Evolutionary conservation across 352 stramenopile species (phyloP).

Genomic region (Pythium brassicae): DNA sequence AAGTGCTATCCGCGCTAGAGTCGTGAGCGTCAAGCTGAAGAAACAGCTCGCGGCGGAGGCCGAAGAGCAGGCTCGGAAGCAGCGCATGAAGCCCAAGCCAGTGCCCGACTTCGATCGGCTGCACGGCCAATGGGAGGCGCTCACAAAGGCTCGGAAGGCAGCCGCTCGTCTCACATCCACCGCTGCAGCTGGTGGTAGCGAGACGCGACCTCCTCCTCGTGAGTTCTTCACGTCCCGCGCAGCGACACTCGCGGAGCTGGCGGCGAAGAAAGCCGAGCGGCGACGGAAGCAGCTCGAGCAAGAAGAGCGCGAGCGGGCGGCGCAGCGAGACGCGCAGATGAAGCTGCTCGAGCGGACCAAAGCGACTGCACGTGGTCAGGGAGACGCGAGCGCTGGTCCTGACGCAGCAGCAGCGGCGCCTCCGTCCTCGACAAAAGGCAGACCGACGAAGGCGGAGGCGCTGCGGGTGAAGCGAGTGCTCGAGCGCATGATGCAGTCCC

Average conservation of each 20-base stretch:
- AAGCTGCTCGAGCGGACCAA: conserved; percentile 27
- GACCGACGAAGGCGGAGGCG: conserved; percentile 49
- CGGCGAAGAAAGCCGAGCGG: conserved; percentile 44
- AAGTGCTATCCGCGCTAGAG: neutral
- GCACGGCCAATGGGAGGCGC: conserved; percentile 48
- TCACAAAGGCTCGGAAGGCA: neutral
- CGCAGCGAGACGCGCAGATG: conserved; percentile 25
- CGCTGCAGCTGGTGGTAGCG: neutral
- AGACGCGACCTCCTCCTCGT: conserved; percentile 5
- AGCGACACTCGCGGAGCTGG: conserved; percentile 30
- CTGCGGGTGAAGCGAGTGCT: conserved; percentile 49
- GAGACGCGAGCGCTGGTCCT: no score
- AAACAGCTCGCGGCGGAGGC: conserved; percentile 38
- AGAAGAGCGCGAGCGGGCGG: conserved; percentile 25
- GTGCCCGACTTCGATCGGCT: conserved; percentile 64
- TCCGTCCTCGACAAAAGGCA: neutral
- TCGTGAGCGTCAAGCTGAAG: conserved; percentile 48
- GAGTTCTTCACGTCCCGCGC: conserved; percentile 52
- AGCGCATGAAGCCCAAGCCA: conserved; percentile 29
- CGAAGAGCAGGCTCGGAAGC: conserved; percentile 28
- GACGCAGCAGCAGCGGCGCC: neutral
- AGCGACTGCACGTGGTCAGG: conserved; percentile 11
- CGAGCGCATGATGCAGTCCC: conserved; percentile 21
- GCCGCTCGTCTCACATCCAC: no score
- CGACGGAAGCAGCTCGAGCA: conserved; percentile 34